phyloP scores from a whole-genome alignment of 2,329 filamentous ascomycete genomes.

The Botrytis medusae region DNA sequence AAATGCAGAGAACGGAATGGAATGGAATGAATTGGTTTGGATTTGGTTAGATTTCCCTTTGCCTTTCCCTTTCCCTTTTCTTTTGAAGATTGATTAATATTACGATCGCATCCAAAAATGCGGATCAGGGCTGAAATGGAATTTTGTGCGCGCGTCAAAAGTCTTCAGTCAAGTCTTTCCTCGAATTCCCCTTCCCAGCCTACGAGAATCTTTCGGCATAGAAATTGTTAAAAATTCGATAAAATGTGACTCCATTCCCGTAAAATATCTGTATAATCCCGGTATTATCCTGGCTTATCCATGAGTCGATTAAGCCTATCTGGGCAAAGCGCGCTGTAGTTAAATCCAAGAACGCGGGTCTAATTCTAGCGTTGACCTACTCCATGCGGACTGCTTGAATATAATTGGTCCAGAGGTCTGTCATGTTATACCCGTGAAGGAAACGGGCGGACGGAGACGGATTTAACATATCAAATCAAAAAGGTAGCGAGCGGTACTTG shows the following conservation, averaged over 20 bases:
- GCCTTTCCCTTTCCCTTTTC: no score
- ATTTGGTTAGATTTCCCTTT: neutral
- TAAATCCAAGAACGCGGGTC: slow-evolving; percentile 2
- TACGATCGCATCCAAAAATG: neutral
- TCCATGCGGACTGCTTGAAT: neutral
- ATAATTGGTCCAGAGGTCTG: neutral
- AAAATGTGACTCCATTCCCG: slow-evolving; percentile 11
- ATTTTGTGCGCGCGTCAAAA: neutral
- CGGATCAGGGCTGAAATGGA: neutral
- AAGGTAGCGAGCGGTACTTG: no score
- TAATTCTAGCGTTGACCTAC: slow-evolving; percentile 13
- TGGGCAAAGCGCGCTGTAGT: neutral
- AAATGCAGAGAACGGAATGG: neutral
- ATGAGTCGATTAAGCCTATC: neutral
- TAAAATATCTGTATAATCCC: slow-evolving; percentile 7
- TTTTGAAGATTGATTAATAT: neutral
- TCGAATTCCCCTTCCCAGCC: neutral
- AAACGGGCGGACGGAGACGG: neutral
- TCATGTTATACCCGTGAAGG: neutral
- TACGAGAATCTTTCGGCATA: slow-evolving; percentile 22
- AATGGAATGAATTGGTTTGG: neutral
- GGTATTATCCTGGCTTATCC: neutral
- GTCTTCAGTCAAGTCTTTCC: neutral
- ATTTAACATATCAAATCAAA: neutral
- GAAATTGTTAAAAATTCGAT: neutral